A percentile compares a stretch with the other conserved stretches of the same genome.
These are phyloP conservation scores for Paramarasmius palmivorus DNA, from an alignment of 1,284 basidiomycete species.

Conservation along the genomic window DNA sequence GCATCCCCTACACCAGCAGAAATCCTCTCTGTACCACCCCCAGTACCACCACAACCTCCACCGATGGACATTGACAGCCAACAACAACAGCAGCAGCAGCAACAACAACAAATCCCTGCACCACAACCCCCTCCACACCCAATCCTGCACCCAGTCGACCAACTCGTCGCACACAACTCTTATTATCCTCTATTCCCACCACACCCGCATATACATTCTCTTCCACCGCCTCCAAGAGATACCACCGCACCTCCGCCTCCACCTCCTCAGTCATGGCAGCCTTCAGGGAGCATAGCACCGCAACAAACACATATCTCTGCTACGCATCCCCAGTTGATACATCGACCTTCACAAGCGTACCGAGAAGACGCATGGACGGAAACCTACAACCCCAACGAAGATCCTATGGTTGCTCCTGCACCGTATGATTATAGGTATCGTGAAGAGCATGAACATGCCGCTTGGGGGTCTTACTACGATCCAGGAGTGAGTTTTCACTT, in stretches of 20 bases:
- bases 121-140: slow-evolving; percentile 25
- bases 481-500: slow-evolving; percentile 41
- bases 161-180: slow-evolving; percentile 38
- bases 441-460: slow-evolving; percentile 54
- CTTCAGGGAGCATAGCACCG: slow-evolving; percentile 57
- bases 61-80: too few species aligned
- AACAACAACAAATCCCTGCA: slow-evolving; percentile 19
- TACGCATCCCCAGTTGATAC: slow-evolving; percentile 46
- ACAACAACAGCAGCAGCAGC: slow-evolving; percentile 14
- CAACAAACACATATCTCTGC: slow-evolving; percentile 59
- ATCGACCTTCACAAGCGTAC: slow-evolving; percentile 45
- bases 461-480: slow-evolving; percentile 51
- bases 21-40: slow-evolving; percentile 9
- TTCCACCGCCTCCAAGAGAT: slow-evolving; percentile 46
- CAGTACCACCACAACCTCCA: neutral
- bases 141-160: slow-evolving; percentile 31
- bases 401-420: slow-evolving; percentile 41
- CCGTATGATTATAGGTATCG: slow-evolving; percentile 59
- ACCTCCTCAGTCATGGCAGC: slow-evolving; percentile 65
- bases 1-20: slow-evolving; percentile 10
- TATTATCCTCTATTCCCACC: slow-evolving; percentile 27
- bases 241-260: slow-evolving; percentile 40
- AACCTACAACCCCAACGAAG: slow-evolving; percentile 34
- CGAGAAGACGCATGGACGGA: too few species aligned
- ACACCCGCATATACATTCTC: slow-evolving; percentile 18